Evolutionary conservation across 2,329 filamentous ascomycete species (phyloP).

Genomic region (Apiospora saccharicola): DNA sequence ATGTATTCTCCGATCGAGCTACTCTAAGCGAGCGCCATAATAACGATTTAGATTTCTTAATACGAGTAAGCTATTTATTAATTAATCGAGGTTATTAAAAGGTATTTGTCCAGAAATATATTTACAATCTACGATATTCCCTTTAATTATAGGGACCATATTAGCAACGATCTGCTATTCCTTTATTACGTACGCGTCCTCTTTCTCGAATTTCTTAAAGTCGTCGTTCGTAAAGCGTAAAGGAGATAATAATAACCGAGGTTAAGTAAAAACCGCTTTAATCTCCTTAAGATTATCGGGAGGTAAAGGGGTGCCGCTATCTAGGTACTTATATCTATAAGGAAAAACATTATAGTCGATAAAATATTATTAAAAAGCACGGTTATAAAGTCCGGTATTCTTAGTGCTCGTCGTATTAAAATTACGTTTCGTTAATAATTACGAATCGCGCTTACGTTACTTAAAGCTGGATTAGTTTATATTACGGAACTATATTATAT

Average conservation of each 20-base stretch:
- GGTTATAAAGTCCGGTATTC: neutral
- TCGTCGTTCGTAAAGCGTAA: slow-evolving; percentile 22
- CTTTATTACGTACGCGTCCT: slow-evolving; percentile 1
- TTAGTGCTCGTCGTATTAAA: neutral
- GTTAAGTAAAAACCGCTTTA: neutral
- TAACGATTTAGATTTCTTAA: slow-evolving; percentile 41
- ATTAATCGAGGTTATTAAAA: slow-evolving; percentile 16
- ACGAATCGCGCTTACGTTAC: slow-evolving; percentile 6
- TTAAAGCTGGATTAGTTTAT: neutral
- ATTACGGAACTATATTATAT: neutral
- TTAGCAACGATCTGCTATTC: neutral
- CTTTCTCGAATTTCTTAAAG: slow-evolving; percentile 20
- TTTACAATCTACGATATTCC: neutral
- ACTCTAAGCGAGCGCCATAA: slow-evolving; percentile 40
- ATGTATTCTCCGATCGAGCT: slow-evolving; percentile 39
- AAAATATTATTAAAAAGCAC: neutral
- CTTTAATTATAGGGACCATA: neutral
- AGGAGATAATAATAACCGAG: slow-evolving; percentile 20
- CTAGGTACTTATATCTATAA: neutral
- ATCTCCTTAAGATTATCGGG: slow-evolving; percentile 21
- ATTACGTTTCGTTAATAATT: neutral
- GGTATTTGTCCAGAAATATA: slow-evolving; percentile 18
- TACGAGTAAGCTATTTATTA: slow-evolving; percentile 27
- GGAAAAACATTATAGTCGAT: neutral
- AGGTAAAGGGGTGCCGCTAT: neutral